Base-by-base conservation (phyloP, 2,329 filamentous ascomycete genomes). In the Diaporthe aspalathi region DNA sequence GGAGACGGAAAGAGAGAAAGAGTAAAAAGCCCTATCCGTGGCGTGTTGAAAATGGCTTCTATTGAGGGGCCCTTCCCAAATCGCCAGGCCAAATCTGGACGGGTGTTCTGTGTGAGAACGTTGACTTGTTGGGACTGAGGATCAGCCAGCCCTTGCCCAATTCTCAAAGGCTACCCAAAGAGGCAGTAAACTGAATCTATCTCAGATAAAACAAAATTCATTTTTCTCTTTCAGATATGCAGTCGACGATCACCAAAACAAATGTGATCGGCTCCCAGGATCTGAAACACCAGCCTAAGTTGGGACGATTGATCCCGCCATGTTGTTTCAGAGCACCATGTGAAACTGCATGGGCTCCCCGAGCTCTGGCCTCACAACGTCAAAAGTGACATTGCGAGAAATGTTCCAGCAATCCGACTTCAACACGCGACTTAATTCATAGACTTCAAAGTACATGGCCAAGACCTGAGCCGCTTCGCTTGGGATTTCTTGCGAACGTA, bases 271-370 rank as follows among this genome's bases (percentile, higher is more conserved):
- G 4, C 57, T 32, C 20, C 43, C 43, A 1, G 20, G 29, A 16
- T 49, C 17, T 35, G 57, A 63, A 63, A 63, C 57, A 1, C 40
- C 16, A 60, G 38, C 24, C 16, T 3, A 24, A 60, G 38, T 45
- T 60, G 56, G 50, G 52, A 56, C 16, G 43, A 32, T 29, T 32
- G 11, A 24, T 50, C 53, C 53, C 54, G 50, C 43, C 22, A 22
- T 50, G 56, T 35, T 50, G 67, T 69, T 50, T 69, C 67, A 69
- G 45, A 27, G 45, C n/a, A 24, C 56, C 4, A 54, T 29, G 16
- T 69, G 67, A 69, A 69, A 69, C 67, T 11, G 40, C 16, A 1
- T 24, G 17, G 22, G 29, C 24, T 47, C 16, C 43, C 53, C 32
- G 2, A 52, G 20, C 54, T 29, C 43, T 16, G 17, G n/a, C 29